Percentiles rank a stretch among this genome's conserved stretches.
Conservation (phyloP, 768 basidiomycete genomes). For the Serendipita sp. region DNA sequence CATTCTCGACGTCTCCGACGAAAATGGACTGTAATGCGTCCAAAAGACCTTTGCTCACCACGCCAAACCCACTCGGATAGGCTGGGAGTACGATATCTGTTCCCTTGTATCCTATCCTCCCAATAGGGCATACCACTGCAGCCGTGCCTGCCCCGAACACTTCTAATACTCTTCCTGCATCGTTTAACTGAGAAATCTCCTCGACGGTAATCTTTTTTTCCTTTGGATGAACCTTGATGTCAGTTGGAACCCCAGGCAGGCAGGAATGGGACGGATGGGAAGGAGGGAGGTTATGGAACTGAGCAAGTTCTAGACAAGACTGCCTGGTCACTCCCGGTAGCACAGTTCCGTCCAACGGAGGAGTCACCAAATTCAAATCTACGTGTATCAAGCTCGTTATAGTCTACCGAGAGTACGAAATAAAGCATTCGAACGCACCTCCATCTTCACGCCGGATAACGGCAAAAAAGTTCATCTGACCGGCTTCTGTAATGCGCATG, state of each 20-base stretch:
- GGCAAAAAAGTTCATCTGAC: constrained; percentile 71
- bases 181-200: constrained; percentile 27
- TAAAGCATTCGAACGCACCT: constrained; percentile 20
- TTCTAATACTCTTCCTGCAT: constrained; percentile 56
- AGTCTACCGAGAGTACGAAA: neutral
- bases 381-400: neutral
- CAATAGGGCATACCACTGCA: constrained; percentile 54
- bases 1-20: neutral
- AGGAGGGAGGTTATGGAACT: constrained; percentile 47
- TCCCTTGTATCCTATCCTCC: constrained; percentile 46
- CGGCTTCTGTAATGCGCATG: constrained; percentile 34
- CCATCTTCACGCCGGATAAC: constrained; percentile 45
- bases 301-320: constrained; percentile 23
- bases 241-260: constrained; percentile 28
- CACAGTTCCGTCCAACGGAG: constrained; percentile 80
- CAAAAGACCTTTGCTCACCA: neutral
- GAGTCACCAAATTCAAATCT: constrained; percentile 75
- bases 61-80: neutral
- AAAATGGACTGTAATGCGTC: neutral
- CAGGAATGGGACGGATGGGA: constrained; percentile 33
- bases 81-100: neutral
- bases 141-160: constrained; percentile 78
- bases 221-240: constrained; percentile 30
- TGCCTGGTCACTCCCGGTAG: constrained; percentile 85
- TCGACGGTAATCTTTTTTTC: constrained; percentile 45